Evolutionary conservation across 2,329 filamentous ascomycete species (phyloP).

Genomic region (Xylariaceae sp.): DNA sequence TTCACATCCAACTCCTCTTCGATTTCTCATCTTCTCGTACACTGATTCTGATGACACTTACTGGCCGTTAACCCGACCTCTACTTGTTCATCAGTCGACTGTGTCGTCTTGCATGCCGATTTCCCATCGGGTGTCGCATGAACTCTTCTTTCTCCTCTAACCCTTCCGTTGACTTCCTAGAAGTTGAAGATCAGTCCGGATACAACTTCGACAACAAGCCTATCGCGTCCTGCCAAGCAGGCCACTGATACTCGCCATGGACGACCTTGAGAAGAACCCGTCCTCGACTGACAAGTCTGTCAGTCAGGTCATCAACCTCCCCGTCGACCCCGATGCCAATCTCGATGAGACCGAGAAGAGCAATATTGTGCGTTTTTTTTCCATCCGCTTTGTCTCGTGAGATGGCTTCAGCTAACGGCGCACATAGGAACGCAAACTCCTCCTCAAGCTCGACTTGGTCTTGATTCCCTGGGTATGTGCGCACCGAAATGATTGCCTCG

Average conservation of each 20-base stretch:
- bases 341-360: constrained; percentile 52
- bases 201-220: not conserved
- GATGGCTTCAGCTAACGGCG: constrained; percentile 17
- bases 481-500: not conserved
- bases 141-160: not conserved
- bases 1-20: not conserved
- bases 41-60: no score
- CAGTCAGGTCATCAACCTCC: constrained; percentile 17
- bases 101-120: not conserved
- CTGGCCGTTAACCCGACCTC: no score
- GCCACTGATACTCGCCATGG: constrained; percentile 20
- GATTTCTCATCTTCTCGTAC: not conserved
- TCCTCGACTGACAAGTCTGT: constrained; percentile 22
- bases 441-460: constrained; percentile 32
- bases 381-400: not conserved
- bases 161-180: not conserved
- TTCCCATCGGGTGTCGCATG: not conserved
- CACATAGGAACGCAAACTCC: constrained; percentile 30
- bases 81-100: no score
- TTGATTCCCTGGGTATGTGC: constrained; percentile 35
- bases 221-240: not conserved
- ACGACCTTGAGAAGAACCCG: constrained; percentile 28
- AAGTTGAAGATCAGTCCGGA: not conserved
- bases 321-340: constrained; percentile 51
- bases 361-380: constrained; percentile 41